Percentiles rank a stretch among this genome's conserved stretches.
These are phyloP conservation scores for Ogataea degrootiae DNA, from an alignment of 805 yeast species.

Conservation along the genomic window DNA sequence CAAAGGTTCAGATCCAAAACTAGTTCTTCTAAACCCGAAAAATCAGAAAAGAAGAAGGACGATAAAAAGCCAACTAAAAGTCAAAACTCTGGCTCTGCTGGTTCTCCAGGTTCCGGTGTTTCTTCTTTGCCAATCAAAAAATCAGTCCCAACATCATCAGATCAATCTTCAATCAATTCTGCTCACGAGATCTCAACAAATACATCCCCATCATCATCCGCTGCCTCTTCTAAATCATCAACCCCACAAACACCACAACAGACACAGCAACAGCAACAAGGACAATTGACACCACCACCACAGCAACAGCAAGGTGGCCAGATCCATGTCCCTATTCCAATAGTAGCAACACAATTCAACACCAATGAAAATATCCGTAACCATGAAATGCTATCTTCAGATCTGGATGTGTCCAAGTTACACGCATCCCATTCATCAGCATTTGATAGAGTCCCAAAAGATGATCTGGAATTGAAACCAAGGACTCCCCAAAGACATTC, in stretches of 20 bases:
- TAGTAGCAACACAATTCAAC: conserved; percentile 1
- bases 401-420: conserved; percentile 25
- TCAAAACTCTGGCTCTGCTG: conserved; percentile 6
- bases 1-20: conserved; percentile 45
- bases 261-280: conserved; percentile 10
- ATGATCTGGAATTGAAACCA: conserved; percentile 70
- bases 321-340: conserved; percentile 8
- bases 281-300: conserved; percentile 1
- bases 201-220: conserved; percentile 17
- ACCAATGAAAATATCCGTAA: not conserved
- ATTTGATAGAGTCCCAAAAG: conserved; percentile 41
- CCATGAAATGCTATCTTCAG: conserved; percentile 15
- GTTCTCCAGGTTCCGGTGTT: conserved; percentile 8
- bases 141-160: conserved; percentile 13
- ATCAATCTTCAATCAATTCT: conserved; percentile 13
- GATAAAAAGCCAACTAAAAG: conserved; percentile 22
- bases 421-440: conserved; percentile 28
- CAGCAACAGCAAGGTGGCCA: not conserved
- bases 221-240: conserved; percentile 15
- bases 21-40: conserved; percentile 30
- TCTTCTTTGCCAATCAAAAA: conserved; percentile 12
- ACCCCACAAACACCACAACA: conserved; percentile 3
- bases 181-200: conserved; percentile 13
- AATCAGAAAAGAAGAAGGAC: conserved; percentile 39
- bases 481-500: conserved; percentile 84